These are phyloP conservation scores for Starmerella apis DNA, from an alignment of 805 yeast genomes.

Conservation along the genomic window DNA sequence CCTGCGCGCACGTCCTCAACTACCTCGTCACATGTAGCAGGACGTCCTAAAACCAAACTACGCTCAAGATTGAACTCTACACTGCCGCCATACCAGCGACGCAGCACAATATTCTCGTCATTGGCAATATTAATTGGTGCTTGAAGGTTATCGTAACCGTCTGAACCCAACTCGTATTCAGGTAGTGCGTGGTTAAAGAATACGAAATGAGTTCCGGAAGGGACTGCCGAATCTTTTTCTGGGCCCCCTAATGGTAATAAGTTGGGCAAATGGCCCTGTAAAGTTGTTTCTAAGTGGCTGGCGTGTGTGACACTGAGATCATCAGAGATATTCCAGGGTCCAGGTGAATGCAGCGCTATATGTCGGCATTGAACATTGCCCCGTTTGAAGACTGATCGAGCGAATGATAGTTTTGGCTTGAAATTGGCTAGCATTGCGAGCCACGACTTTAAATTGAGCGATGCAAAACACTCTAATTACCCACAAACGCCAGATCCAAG, in stretches of 20 bases:
- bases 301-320: conserved; percentile 28
- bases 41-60: conserved; percentile 34
- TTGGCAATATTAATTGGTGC: conserved; percentile 39
- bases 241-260: background rate
- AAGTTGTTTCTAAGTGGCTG: conserved; percentile 27
- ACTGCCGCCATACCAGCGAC: conserved; percentile 76
- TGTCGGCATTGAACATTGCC: background rate
- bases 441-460: no score
- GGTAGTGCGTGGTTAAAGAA: conserved; percentile 52
- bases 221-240: background rate
- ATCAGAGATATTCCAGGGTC: conserved; percentile 26
- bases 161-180: conserved; percentile 44
- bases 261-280: conserved; percentile 26
- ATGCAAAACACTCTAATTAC: no score
- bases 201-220: conserved; percentile 52
- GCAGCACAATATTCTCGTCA: conserved; percentile 34
- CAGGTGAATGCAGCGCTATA: background rate
- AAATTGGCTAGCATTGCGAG: background rate
- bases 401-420: no score
- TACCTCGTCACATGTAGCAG: conserved; percentile 44
- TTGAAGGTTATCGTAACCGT: conserved; percentile 75
- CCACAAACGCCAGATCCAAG: background rate
- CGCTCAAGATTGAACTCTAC: conserved; percentile 35
- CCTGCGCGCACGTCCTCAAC: conserved; percentile 30
- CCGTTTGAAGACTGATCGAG: no score